Evolutionary conservation across 371 early-diverging fungal species (phyloP).

Genomic region (Coemansia sp.): DNA sequence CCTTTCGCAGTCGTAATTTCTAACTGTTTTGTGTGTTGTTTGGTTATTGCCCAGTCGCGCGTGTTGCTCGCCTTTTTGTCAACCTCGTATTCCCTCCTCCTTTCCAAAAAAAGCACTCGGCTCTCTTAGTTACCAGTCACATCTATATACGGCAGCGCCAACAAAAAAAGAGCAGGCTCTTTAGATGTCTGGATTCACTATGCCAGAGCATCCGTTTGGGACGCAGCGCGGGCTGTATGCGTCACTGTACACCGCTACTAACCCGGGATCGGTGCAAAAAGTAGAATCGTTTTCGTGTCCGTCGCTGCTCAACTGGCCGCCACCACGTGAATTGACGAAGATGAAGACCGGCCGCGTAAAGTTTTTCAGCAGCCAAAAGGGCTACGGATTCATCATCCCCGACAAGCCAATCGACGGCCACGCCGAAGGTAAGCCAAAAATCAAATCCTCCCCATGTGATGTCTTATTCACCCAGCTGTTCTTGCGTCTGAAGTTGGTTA

Average conservation of each 20-base stretch:
- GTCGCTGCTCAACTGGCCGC: constrained; percentile 1
- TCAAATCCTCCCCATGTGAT: background rate
- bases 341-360: constrained; percentile 75
- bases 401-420: constrained; percentile 57
- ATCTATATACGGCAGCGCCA: no score
- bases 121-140: no score
- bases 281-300: constrained; percentile 1
- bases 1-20: no score
- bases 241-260: constrained; percentile 11
- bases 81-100: no score
- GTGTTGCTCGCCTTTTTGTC: no score
- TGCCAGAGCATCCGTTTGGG: constrained; percentile 4
- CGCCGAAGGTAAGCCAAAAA: constrained; percentile 64
- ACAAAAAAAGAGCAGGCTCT: no score
- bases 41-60: no score
- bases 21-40: no score
- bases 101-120: no score
- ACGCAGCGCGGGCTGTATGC: constrained; percentile 8
- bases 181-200: background rate
- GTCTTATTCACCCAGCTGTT: background rate
- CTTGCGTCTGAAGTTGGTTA: background rate
- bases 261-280: background rate
- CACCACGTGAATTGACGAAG: constrained; percentile 23
- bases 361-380: constrained; percentile 87
- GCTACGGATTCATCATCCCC: constrained; percentile 86